Conservation (phyloP, 805 yeast species). For the Wickerhamiella spandovensis region DNA sequence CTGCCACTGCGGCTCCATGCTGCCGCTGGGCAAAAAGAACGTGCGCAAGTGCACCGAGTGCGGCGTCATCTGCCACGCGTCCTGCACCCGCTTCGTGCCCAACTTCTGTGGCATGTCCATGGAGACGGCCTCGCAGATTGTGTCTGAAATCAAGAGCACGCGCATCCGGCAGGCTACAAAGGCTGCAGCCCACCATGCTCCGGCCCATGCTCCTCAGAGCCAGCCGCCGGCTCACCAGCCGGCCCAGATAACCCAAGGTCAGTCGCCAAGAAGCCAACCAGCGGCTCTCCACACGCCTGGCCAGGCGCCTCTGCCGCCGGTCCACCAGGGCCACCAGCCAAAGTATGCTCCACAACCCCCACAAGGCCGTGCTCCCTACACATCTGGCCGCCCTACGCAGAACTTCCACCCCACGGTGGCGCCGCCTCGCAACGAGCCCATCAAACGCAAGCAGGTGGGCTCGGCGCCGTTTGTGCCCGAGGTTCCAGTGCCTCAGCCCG, state of each 20-base stretch:
- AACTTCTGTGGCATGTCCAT: slow-evolving; percentile 98
- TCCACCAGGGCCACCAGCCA: neutral
- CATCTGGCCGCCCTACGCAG: neutral
- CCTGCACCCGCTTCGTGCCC: slow-evolving; percentile 89
- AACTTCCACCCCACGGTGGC: neutral
- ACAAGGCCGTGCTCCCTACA: neutral
- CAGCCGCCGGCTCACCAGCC: neutral
- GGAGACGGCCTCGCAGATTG: slow-evolving; percentile 87
- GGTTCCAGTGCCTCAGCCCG: too few species aligned
- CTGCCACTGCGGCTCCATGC: slow-evolving; percentile 94
- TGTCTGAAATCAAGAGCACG: slow-evolving; percentile 64
- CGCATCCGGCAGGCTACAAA: slow-evolving; percentile 19
- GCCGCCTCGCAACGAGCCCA: slow-evolving; percentile 1
- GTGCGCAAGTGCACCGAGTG: slow-evolving; percentile 82
- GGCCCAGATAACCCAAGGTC: neutral
- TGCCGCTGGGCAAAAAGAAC: slow-evolving; percentile 90
- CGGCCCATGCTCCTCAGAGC: slow-evolving; percentile 1
- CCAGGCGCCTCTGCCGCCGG: neutral
- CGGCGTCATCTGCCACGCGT: slow-evolving; percentile 87
- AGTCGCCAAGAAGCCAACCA: neutral
- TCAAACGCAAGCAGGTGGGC: slow-evolving; percentile 2
- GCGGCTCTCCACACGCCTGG: neutral
- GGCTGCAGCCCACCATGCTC: slow-evolving; percentile 12
- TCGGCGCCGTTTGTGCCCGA: too few species aligned
- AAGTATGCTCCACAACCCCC: neutral